Evolutionary conservation across 176 grass and related monocot species (phyloP).

Genomic region (Thalia dealbata): DNA sequence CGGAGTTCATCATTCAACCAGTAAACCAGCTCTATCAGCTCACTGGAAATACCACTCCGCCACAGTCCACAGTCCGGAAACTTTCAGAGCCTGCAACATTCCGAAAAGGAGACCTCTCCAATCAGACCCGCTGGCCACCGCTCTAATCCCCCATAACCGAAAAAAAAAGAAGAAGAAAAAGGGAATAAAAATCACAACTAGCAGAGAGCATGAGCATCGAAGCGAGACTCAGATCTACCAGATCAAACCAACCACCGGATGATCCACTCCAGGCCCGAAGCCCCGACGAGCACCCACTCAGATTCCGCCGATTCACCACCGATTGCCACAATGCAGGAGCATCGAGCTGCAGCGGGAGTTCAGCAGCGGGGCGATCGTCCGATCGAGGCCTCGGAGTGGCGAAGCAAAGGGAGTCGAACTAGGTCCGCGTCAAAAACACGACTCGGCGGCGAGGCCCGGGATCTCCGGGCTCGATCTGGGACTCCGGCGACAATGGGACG

Average conservation of each 20-base stretch:
- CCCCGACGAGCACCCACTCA: background rate
- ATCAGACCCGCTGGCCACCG: background rate
- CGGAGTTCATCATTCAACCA: conserved; percentile 47
- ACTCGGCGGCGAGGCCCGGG: background rate
- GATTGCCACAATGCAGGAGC: background rate
- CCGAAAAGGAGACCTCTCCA: background rate
- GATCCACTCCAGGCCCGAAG: background rate
- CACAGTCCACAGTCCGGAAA: background rate
- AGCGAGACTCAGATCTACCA: conserved; percentile 3
- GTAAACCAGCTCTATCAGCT: conserved; percentile 6
- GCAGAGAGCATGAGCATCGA: background rate
- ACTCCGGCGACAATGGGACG: background rate
- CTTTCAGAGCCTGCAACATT: background rate
- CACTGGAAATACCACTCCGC: background rate
- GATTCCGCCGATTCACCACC: background rate
- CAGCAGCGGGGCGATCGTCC: background rate
- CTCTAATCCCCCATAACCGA: background rate
- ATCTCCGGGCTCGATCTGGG: background rate
- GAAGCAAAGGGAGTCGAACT: background rate
- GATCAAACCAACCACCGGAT: background rate
- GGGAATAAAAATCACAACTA: background rate
- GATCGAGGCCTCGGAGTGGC: background rate
- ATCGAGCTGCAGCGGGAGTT: background rate
- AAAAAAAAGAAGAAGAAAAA: background rate
- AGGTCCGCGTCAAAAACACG: background rate